Conservation (phyloP, 1,139 yeast genomes). For the Debaryomyces sp. region DNA sequence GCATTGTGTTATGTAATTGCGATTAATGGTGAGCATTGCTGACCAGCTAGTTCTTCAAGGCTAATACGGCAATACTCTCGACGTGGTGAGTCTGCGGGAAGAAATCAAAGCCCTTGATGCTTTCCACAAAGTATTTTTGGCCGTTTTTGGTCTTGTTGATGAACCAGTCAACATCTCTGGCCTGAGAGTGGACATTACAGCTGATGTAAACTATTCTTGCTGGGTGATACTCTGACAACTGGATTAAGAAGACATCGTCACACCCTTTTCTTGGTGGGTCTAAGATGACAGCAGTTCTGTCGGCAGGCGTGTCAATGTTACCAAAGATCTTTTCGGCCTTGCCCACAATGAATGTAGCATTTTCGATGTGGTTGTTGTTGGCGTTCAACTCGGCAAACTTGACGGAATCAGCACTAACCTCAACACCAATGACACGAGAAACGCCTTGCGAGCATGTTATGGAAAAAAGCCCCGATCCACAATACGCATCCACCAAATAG, state of each 20-base stretch:
- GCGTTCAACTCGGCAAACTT: slow-evolving; percentile 87
- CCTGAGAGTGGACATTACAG: slow-evolving; percentile 97
- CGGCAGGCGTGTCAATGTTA: slow-evolving; percentile 68
- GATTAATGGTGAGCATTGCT: not conserved
- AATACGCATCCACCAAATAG: slow-evolving; percentile 92
- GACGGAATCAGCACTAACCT: slow-evolving; percentile 89
- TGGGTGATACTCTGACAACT: slow-evolving; percentile 80
- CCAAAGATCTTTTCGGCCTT: slow-evolving; percentile 90
- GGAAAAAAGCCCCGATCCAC: slow-evolving; percentile 95
- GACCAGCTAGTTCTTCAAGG: slow-evolving; percentile 17
- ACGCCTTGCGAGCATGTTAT: slow-evolving; percentile 83
- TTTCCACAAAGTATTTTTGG: slow-evolving; percentile 65
- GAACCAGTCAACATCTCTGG: slow-evolving; percentile 87
- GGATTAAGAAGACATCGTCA: slow-evolving; percentile 83
- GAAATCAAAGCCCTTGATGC: slow-evolving; percentile 92
- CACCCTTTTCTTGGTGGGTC: slow-evolving; percentile 99
- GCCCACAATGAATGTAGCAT: slow-evolving; percentile 86
- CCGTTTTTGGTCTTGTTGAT: slow-evolving; percentile 69
- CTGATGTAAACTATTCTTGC: slow-evolving; percentile 88
- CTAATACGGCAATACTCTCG: slow-evolving; percentile 88
- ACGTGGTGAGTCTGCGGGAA: slow-evolving; percentile 99
- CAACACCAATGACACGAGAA: slow-evolving; percentile 87
- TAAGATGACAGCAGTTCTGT: slow-evolving; percentile 81
- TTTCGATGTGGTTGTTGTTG: slow-evolving; percentile 65
- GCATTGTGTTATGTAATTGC: not conserved